phyloP scores from a whole-genome alignment of 371 early-diverging fungal genomes.

The Caulochytrium protostelioides region DNA sequence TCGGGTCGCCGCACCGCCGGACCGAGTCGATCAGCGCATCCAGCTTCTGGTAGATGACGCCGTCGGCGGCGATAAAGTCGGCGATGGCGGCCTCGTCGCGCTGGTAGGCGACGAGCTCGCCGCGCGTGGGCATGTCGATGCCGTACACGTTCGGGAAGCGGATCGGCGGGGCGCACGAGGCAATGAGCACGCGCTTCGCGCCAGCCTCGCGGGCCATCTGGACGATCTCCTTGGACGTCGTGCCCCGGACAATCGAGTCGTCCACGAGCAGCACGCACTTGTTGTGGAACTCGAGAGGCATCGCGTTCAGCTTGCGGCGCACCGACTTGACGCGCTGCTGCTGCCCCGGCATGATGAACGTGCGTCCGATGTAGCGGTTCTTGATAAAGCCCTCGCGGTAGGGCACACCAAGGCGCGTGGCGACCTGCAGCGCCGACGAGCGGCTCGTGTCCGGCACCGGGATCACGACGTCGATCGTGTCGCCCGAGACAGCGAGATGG shows the following conservation, averaged over 20 bases:
- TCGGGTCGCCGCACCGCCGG: no score
- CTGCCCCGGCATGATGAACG: slow-evolving; percentile 97
- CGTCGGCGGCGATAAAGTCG: slow-evolving; percentile 67
- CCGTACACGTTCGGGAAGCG: slow-evolving; percentile 94
- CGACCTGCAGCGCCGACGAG: slow-evolving; percentile 73
- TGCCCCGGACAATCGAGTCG: slow-evolving; percentile 93
- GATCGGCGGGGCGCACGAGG: slow-evolving; percentile 87
- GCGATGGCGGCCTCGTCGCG: slow-evolving; percentile 64
- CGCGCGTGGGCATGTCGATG: slow-evolving; percentile 90
- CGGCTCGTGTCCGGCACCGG: slow-evolving; percentile 91
- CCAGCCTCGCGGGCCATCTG: slow-evolving; percentile 95
- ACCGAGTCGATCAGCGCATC: slow-evolving; percentile 56
- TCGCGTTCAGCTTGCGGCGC: slow-evolving; percentile 89
- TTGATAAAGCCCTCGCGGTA: slow-evolving; percentile 97
- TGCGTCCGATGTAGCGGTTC: slow-evolving; percentile 91
- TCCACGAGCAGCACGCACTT: slow-evolving; percentile 91
- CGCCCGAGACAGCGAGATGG: slow-evolving; percentile 41
- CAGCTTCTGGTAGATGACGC: slow-evolving; percentile 71
- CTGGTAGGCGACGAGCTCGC: slow-evolving; percentile 69
- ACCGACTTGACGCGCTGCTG: slow-evolving; percentile 50
- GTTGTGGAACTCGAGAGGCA: slow-evolving; percentile 80
- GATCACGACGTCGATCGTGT: slow-evolving; percentile 92
- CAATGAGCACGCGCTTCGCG: slow-evolving; percentile 93
- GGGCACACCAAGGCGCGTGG: slow-evolving; percentile 55
- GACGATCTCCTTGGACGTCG: slow-evolving; percentile 89